Conservation (phyloP, 805 yeast species). For the Saccharomycopsis sp. region DNA sequence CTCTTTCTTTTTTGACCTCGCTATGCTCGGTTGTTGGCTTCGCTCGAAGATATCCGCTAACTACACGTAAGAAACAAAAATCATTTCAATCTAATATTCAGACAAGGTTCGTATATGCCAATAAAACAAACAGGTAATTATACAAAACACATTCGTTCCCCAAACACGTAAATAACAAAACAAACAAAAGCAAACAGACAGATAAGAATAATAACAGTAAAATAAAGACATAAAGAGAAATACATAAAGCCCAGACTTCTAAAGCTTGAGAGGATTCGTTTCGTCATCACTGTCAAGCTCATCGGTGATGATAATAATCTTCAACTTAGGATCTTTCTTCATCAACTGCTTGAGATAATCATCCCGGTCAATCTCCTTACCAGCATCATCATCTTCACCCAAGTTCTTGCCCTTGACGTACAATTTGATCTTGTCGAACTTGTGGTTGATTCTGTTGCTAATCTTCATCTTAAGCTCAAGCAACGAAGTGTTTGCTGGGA, state of each 20-base stretch:
- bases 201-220: conserved; percentile 2
- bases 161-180: conserved; percentile 32
- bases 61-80: neutral
- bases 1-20: too few species aligned
- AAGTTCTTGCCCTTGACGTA: conserved; percentile 28
- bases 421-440: conserved; percentile 28
- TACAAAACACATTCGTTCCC: neutral
- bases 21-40: too few species aligned
- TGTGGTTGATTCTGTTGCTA: conserved; percentile 42
- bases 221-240: neutral
- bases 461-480: conserved; percentile 47
- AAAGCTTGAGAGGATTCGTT: conserved; percentile 24
- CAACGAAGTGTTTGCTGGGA: conserved; percentile 42
- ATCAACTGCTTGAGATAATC: conserved; percentile 15
- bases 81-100: too few species aligned
- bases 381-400: conserved; percentile 33
- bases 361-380: conserved; percentile 24
- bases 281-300: conserved; percentile 30
- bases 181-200: conserved; percentile 18
- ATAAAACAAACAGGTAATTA: too few species aligned
- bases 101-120: too few species aligned
- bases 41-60: too few species aligned
- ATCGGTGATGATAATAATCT: conserved; percentile 29
- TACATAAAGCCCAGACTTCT: too few species aligned
- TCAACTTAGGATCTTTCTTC: conserved; percentile 27